phyloP scores from a whole-genome alignment of 2,329 filamentous ascomycete genomes.

The Ramularia collo-cygni region DNA sequence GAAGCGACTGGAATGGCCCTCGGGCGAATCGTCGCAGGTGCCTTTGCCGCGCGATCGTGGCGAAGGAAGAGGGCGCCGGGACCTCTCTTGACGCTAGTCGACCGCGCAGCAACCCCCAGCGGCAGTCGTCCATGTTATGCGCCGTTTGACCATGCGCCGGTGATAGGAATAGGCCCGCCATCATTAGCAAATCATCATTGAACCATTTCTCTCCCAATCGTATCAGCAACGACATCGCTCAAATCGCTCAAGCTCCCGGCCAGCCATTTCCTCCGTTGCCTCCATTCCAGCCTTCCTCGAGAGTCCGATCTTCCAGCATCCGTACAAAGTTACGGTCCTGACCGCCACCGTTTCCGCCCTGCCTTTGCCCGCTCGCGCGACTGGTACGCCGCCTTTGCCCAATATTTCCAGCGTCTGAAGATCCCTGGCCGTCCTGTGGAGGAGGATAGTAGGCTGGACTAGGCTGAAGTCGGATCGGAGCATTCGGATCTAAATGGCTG shows the following conservation, averaged over 20 bases:
- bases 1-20: no score
- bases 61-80: no score
- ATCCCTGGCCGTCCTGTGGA: conserved; percentile 71
- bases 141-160: no score
- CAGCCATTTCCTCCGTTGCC: conserved; percentile 16
- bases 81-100: no score
- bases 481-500: conserved; percentile 89
- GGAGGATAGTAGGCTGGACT: conserved; percentile 97
- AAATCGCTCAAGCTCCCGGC: conserved; percentile 15
- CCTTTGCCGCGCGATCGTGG: no score
- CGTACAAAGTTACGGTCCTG: conserved; percentile 75
- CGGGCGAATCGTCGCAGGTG: no score
- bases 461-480: conserved; percentile 87
- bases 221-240: not conserved
- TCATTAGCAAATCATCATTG: not conserved
- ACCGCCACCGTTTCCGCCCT: conserved; percentile 47
- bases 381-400: conserved; percentile 63
- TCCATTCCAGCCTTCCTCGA: conserved; percentile 70
- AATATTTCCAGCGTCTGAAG: conserved; percentile 57
- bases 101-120: no score
- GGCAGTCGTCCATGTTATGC: no score
- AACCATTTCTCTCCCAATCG: not conserved
- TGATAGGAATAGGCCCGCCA: no score
- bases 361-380: conserved; percentile 40
- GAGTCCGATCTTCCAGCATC: conserved; percentile 84